These are phyloP conservation scores for Fusarium euwallaceae DNA, from an alignment of 2,329 filamentous ascomycete genomes.

Conservation along the genomic window DNA sequence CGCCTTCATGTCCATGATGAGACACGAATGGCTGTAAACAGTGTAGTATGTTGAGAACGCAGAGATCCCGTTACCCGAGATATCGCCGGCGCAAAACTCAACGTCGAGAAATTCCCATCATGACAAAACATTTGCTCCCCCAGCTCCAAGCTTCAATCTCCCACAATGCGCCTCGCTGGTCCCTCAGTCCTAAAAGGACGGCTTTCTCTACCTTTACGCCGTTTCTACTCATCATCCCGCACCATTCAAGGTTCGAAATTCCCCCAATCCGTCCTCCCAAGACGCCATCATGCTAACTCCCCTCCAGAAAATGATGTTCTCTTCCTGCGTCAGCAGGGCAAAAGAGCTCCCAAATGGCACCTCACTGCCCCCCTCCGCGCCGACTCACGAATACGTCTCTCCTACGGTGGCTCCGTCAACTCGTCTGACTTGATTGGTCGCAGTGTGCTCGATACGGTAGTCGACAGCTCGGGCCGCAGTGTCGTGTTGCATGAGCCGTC, in stretches of 20 bases:
- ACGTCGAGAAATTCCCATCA: conserved; percentile 33
- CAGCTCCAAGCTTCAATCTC: neutral
- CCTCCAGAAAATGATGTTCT: conserved; percentile 56
- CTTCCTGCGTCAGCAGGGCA: conserved; percentile 56
- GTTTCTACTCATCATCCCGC: conserved; percentile 46
- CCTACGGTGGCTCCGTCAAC: conserved; percentile 61
- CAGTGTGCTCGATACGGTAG: conserved; percentile 68
- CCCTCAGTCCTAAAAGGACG: conserved; percentile 12
- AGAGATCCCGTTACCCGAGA: conserved; percentile 31
- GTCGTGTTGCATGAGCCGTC: conserved; percentile 75
- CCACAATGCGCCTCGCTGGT: conserved; percentile 32
- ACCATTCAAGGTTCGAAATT: conserved; percentile 44
- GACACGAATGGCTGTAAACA: neutral
- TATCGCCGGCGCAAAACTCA: conserved; percentile 44
- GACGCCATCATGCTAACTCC: conserved; percentile 27
- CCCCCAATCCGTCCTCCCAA: neutral
- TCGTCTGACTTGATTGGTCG: conserved; percentile 75
- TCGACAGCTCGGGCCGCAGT: conserved; percentile 62
- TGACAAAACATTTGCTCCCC: conserved; percentile 15
- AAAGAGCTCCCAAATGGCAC: conserved; percentile 54
- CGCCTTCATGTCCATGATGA: neutral
- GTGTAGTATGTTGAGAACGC: neutral
- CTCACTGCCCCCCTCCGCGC: conserved; percentile 53
- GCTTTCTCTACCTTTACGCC: neutral
- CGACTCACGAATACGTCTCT: conserved; percentile 50